Percentiles rank a stretch among this genome's conserved stretches.
phyloP scores from a whole-genome alignment of 1,139 yeast species.

The Sugiyamaella sp. region DNA sequence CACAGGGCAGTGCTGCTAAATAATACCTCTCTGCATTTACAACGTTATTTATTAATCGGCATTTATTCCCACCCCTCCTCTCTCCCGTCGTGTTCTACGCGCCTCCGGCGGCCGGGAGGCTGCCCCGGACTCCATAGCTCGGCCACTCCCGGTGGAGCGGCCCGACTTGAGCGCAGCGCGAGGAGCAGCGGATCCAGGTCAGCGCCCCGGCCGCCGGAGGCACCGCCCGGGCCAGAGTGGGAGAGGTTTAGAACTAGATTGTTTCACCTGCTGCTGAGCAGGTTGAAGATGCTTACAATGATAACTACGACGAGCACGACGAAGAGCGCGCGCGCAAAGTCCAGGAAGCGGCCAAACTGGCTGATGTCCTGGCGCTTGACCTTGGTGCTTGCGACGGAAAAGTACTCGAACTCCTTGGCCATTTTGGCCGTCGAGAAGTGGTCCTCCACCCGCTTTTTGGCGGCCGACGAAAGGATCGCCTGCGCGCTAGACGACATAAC shows the following conservation, averaged over 20 bases:
- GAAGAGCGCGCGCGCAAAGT: constrained; percentile 15
- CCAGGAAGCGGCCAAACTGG: constrained; percentile 8
- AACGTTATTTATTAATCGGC: constrained; percentile 18
- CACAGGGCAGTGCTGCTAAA: constrained; percentile 8
- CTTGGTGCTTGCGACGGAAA: constrained; percentile 21
- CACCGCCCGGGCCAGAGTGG: no score
- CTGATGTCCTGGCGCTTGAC: constrained; percentile 29
- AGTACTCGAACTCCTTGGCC: constrained; percentile 55
- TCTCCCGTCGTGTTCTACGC: no score
- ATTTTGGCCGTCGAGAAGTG: constrained; percentile 64
- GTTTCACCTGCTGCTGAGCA: no score
- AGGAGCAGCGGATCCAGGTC: no score
- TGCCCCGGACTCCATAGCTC: no score
- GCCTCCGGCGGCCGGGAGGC: neutral
- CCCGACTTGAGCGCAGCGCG: no score
- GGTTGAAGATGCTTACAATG: constrained; percentile 16
- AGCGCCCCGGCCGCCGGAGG: no score
- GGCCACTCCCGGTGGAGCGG: no score
- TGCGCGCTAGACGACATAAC: constrained; percentile 42
- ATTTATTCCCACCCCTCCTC: neutral
- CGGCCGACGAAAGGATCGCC: constrained; percentile 51
- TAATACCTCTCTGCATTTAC: constrained; percentile 6
- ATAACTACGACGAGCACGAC: constrained; percentile 15
- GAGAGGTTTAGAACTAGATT: no score
- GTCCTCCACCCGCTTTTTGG: constrained; percentile 53